phyloP scores from a whole-genome alignment of 768 basidiomycete genomes.

The Kwoniella sp. region DNA sequence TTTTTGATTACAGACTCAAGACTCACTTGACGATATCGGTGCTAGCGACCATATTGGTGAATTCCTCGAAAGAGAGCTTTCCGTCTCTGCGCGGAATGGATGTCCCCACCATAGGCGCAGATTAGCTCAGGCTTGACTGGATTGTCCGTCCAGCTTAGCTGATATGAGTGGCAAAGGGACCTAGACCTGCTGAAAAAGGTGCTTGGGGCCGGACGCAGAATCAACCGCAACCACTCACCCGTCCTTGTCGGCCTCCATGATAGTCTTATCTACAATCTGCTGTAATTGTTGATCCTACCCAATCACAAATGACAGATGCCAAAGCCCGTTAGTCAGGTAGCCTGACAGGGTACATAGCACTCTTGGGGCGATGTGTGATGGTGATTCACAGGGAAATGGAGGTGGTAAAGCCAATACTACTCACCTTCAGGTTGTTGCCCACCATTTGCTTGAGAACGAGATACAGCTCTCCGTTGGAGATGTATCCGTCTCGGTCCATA shows the following conservation, averaged over 20 bases:
- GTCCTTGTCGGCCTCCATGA: constrained; percentile 99
- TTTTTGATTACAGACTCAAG: too few relatives aligned
- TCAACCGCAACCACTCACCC: too few relatives aligned
- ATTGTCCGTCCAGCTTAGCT: too few relatives aligned
- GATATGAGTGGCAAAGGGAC: too few relatives aligned
- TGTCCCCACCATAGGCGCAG: too few relatives aligned
- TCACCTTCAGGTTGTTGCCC: constrained; percentile 93
- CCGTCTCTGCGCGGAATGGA: constrained; percentile 77
- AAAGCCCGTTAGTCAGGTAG: too few relatives aligned
- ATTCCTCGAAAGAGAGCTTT: constrained; percentile 95
- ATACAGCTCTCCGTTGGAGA: constrained; percentile 98
- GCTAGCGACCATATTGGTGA: constrained; percentile 92
- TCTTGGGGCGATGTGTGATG: too few relatives aligned
- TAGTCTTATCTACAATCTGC: constrained; percentile 99
- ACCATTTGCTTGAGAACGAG: constrained; percentile 99
- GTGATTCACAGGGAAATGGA: too few relatives aligned
- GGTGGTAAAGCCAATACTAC: constrained; percentile 14
- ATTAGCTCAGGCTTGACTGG: too few relatives aligned
- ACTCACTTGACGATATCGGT: constrained; percentile 89
- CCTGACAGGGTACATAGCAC: too few relatives aligned
- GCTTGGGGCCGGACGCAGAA: too few relatives aligned
- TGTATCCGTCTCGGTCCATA: constrained; percentile 94
- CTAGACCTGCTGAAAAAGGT: too few relatives aligned
- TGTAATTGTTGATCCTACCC: constrained; percentile 92
- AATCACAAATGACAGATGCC: neutral